A percentile compares a stretch with the other conserved stretches of the same genome.
These are phyloP conservation scores for Penicillium cinerascens DNA, from an alignment of 495 filamentous ascomycete species.

Conservation along the genomic window DNA sequence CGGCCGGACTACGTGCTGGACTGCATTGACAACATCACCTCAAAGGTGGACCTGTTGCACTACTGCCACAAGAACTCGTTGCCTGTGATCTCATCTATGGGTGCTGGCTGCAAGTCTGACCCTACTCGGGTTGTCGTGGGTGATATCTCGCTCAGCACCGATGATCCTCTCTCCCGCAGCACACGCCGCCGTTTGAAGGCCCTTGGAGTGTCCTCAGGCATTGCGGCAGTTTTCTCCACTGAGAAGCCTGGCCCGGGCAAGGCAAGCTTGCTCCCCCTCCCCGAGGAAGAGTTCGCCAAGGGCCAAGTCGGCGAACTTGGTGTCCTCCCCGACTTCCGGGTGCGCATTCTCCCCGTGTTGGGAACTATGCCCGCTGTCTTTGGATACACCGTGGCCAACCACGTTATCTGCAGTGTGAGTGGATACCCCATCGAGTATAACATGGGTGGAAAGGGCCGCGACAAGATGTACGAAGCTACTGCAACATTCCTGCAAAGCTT, in stretches of 20 bases:
- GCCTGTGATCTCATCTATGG: conserved; percentile 91
- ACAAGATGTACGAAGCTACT: conserved; percentile 87
- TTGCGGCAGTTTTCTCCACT: conserved; percentile 88
- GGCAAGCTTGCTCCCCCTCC: conserved; percentile 78
- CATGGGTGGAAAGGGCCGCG: conserved; percentile 67
- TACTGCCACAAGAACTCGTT: conserved; percentile 77
- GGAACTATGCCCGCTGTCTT: conserved; percentile 98
- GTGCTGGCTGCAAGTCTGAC: conserved; percentile 95
- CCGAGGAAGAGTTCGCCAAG: conserved; percentile 84
- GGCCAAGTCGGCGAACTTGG: conserved; percentile 85
- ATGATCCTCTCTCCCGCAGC: conserved; percentile 83
- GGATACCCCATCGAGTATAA: conserved; percentile 85
- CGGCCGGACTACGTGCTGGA: conserved; percentile 86
- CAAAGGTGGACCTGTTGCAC: conserved; percentile 86
- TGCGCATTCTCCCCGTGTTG: conserved; percentile 88
- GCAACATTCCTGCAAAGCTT: conserved; percentile 65
- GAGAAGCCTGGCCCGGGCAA: conserved; percentile 92
- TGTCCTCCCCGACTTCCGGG: conserved; percentile 86
- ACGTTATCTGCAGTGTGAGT: conserved; percentile 81
- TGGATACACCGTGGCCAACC: conserved; percentile 85
- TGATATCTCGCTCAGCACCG: conserved; percentile 84
- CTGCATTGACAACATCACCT: conserved; percentile 97
- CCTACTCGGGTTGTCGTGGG: conserved; percentile 88
- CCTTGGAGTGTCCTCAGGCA: conserved; percentile 76
- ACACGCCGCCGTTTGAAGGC: conserved; percentile 76